Base-by-base conservation (phyloP, 257 asterid genomes). In the Plantago major region DNA sequence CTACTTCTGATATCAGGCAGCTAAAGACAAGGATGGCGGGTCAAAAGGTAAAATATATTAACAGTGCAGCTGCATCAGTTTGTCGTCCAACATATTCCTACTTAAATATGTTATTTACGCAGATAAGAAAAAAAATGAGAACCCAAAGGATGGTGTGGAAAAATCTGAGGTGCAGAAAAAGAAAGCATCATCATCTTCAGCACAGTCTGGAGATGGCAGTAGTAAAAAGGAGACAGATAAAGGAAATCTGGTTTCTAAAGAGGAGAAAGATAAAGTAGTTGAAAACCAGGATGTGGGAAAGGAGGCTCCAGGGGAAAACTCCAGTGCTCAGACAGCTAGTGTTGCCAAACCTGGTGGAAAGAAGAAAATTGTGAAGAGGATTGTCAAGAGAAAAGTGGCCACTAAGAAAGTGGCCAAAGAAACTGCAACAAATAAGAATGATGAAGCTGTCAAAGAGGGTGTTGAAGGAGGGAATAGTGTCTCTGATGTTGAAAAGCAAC, bases 291-390 rank as follows among this genome's bases (percentile, higher is more conserved):
- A 72, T 22, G 78, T 69, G 62, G 70, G 79, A 60, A 67, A 72
- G 61, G 66, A 44, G 58, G 82, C 66, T 53, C 65, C 63, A 18
- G 83, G 28, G 60, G 91, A 47, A 58, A 69, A 70, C 56, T 43
- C 81, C n/a, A 57, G 57, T 65, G 71, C 65, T 40, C 81, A 50
- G 76, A 65, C 75, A 45, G 71, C 80, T 66, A 77, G 62, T 69
- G 73, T 67, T 64, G 73, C 75, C 53, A 84, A 80, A 79, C 46
- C 85, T 64, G 94, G 73, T 64, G 94, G 73, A 60, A 92, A 89
- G 74, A 93, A 85, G 84, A 93, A 84, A 74, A 82, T 85, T 52
- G 67, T 91, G 46, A 91, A 76, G 84, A 86, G 82, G 71, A 78
- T 82, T 65, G 85, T 83, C 67, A 82, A 79, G 70, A 76, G 65